Conservation (phyloP, 805 yeast species). For the Candida alai region DNA sequence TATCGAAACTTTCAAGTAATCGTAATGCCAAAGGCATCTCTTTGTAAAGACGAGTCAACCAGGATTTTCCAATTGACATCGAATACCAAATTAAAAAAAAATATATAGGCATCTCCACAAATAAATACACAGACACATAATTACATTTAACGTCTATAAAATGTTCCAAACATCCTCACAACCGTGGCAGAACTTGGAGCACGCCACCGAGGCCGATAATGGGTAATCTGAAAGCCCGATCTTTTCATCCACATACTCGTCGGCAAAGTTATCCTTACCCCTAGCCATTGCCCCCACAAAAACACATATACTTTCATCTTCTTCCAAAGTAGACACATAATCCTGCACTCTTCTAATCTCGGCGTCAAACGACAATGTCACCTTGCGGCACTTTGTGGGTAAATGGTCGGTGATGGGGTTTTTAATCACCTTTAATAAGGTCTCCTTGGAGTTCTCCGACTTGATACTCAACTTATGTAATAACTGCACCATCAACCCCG, state of each 20-base stretch:
- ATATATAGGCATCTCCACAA: too few relatives aligned
- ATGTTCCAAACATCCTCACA: constrained; percentile 98
- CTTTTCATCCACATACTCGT: constrained; percentile 93
- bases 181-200: constrained; percentile 97
- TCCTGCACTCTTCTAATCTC: constrained; percentile 85
- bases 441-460: constrained; percentile 93
- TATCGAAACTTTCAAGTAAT: too few relatives aligned
- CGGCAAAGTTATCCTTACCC: constrained; percentile 96
- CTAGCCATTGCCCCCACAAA: constrained; percentile 99
- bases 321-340: constrained; percentile 72
- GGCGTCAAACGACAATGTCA: constrained; percentile 91
- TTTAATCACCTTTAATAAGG: constrained; percentile 87
- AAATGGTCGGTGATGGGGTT: constrained; percentile 96
- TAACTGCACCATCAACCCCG: constrained; percentile 96
- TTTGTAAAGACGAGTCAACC: too few relatives aligned
- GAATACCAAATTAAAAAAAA: too few relatives aligned
- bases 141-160: constrained; percentile 19
- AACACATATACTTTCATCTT: constrained; percentile 92
- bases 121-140: neutral
- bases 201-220: constrained; percentile 94
- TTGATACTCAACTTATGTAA: constrained; percentile 89
- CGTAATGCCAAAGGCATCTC: too few relatives aligned
- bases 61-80: too few relatives aligned
- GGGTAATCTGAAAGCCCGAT: constrained; percentile 95
- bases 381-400: constrained; percentile 92